Conservation (phyloP, 78 protist species). For the Dictyostelium purpureum region DNA sequence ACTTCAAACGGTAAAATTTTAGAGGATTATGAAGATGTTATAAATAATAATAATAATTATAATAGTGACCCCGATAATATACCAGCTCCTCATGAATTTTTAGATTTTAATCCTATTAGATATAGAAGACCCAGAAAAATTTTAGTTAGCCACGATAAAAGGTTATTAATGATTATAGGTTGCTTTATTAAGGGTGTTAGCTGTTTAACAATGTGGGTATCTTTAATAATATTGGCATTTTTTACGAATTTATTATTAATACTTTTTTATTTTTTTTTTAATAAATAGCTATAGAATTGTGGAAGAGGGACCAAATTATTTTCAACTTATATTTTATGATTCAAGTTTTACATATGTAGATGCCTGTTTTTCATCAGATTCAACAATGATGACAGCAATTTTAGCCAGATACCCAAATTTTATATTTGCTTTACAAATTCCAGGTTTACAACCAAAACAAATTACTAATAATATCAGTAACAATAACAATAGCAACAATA, state of each 20-base stretch:
- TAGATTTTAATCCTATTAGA: neutral
- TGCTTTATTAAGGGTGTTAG: conserved; percentile 43
- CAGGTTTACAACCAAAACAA: neutral
- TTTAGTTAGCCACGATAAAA: conserved; percentile 42
- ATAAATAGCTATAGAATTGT: conserved; percentile 17
- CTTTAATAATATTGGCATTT: no score
- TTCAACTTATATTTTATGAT: conserved; percentile 61
- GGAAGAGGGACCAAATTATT: conserved; percentile 68
- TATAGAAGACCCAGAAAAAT: conserved; percentile 60
- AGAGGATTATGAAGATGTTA: no score
- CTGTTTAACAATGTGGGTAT: conserved; percentile 63
- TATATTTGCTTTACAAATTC: conserved; percentile 50
- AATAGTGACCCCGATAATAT: neutral
- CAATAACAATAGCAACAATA: neutral
- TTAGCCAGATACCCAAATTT: conserved; percentile 56
- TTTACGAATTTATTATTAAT: neutral
- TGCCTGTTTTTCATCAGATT: conserved; percentile 75
- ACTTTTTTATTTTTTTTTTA: neutral
- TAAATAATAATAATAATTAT: neutral
- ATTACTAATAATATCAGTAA: neutral
- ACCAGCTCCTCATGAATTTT: neutral
- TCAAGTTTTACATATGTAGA: conserved; percentile 61
- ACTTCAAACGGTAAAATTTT: no score
- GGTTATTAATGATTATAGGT: conserved; percentile 45
- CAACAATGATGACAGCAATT: conserved; percentile 20